These are phyloP conservation scores for Malus fusca DNA, from an alignment of 306 rosid genomes.

Conservation along the genomic window DNA sequence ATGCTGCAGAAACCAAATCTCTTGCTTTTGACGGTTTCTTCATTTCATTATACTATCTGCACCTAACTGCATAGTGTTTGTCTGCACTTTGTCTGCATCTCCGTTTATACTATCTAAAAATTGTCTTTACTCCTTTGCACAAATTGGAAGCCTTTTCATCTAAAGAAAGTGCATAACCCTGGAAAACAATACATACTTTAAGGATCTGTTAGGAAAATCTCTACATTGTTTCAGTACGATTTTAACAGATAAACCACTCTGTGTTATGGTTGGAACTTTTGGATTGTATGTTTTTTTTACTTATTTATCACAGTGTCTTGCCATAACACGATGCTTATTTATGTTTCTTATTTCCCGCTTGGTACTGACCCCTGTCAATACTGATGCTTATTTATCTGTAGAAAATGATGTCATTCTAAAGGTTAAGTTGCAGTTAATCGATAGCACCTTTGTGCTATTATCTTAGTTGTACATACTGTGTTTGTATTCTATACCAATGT, in stretches of 20 bases:
- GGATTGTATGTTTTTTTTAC: background rate
- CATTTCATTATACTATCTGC: conserved; percentile 71
- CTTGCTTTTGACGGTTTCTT: conserved; percentile 89
- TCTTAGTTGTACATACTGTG: background rate
- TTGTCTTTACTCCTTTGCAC: background rate
- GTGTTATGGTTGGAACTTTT: background rate
- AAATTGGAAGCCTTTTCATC: background rate
- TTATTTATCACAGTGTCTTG: background rate
- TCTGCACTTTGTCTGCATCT: too few species aligned
- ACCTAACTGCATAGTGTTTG: too few species aligned
- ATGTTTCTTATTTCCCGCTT: too few species aligned
- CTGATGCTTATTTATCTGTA: too few species aligned
- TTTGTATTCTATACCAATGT: background rate
- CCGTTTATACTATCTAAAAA: conserved; percentile 27
- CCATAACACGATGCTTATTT: too few species aligned
- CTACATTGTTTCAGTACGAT: background rate
- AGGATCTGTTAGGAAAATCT: background rate
- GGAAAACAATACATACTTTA: background rate
- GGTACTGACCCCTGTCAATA: too few species aligned
- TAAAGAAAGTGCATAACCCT: background rate
- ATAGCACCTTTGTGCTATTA: background rate
- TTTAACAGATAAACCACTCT: background rate
- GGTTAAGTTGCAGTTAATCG: background rate
- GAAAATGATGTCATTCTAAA: background rate
- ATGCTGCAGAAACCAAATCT: conserved; percentile 66